Evolutionary conservation across 371 early-diverging fungal species (phyloP), one percentile per base, ranked within the genome.

Genomic region (Amoeboaphelidium protococcarum): DNA sequence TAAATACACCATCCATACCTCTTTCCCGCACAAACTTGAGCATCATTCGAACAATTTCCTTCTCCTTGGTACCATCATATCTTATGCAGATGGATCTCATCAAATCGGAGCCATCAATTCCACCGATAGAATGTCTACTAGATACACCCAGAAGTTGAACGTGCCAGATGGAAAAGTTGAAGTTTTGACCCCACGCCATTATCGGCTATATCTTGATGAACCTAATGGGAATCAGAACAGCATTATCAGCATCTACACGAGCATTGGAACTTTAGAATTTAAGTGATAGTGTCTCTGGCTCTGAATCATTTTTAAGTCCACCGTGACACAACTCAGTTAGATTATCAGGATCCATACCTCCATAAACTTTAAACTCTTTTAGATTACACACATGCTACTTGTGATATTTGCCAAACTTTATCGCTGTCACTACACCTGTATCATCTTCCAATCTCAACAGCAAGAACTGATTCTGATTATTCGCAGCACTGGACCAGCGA

Each of bases 311-410:
- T 22, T 75, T 66, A n/a, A 95, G 58, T 0, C 81, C 80, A 52
- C 31, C 37, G 56, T 87, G 83, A 31, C 90, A 66, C 19, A 91
- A 60, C 59, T 90, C 88, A 41, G 62, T 61, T 78, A 85, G 78
- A 52, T 77, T 72, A 47, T 76, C 71, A 21, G 70, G 69, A 1
- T 72, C 57, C 62, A 83, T 62, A 2, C 87, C 86, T 41, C 82
- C 87, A 58, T 60, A 87, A 10, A 95, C 78, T 58, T 83, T 87
- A 68, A 92, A 89, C 62, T 92, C 89, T 52, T 84, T 88, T 24
- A 96, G 58, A 56, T 92, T 96, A 63, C 91, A 94, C 13, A 90
- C 87, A 61, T 96, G 96, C 1, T 74, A 80, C 60, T 87, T 83
- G 67, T 82, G 73, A 59, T 73, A 90, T 60, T 95, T 95, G 51